Conservation (phyloP, 352 stramenopile genomes). For the Pythium chondricola region DNA sequence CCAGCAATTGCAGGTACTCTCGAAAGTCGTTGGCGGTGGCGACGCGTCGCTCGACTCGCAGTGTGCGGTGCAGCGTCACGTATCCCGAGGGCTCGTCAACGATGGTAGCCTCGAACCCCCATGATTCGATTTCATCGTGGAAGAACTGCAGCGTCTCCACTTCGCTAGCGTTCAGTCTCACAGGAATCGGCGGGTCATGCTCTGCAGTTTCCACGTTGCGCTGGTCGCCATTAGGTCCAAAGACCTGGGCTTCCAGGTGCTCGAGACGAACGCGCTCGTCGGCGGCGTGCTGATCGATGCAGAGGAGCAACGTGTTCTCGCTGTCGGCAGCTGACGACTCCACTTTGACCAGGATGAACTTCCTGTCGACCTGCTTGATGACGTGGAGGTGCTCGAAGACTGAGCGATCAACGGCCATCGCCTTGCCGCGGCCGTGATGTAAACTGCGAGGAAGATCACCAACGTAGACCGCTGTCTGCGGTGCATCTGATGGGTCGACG, state of each 20-base stretch:
- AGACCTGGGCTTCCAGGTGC: slow-evolving; percentile 64
- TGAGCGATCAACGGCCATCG: slow-evolving; percentile 59
- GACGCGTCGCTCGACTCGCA: slow-evolving; percentile 66
- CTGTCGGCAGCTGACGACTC: slow-evolving; percentile 9
- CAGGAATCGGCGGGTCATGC: slow-evolving; percentile 36
- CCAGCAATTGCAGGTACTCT: slow-evolving; percentile 75
- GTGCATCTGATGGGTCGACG: background rate
- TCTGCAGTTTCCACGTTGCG: slow-evolving; percentile 47
- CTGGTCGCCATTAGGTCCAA: slow-evolving; percentile 43
- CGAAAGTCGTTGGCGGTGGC: slow-evolving; percentile 71
- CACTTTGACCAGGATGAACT: slow-evolving; percentile 84
- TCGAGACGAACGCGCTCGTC: slow-evolving; percentile 88
- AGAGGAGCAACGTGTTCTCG: slow-evolving; percentile 41
- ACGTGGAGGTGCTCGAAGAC: slow-evolving; percentile 64
- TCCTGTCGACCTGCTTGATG: slow-evolving; percentile 86
- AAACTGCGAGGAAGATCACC: slow-evolving; percentile 8
- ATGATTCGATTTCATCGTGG: slow-evolving; percentile 52
- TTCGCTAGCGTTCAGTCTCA: slow-evolving; percentile 60
- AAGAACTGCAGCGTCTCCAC: slow-evolving; percentile 32
- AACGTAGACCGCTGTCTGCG: background rate
- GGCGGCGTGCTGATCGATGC: slow-evolving; percentile 89
- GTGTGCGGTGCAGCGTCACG: slow-evolving; percentile 36
- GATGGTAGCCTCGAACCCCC: slow-evolving; percentile 72
- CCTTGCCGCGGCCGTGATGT: background rate
- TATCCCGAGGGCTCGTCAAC: slow-evolving; percentile 3